Percentiles rank a stretch among this genome's conserved stretches.
Evolutionary conservation across 352 stramenopile species (phyloP).

Genomic region (Peronospora tabacina): DNA sequence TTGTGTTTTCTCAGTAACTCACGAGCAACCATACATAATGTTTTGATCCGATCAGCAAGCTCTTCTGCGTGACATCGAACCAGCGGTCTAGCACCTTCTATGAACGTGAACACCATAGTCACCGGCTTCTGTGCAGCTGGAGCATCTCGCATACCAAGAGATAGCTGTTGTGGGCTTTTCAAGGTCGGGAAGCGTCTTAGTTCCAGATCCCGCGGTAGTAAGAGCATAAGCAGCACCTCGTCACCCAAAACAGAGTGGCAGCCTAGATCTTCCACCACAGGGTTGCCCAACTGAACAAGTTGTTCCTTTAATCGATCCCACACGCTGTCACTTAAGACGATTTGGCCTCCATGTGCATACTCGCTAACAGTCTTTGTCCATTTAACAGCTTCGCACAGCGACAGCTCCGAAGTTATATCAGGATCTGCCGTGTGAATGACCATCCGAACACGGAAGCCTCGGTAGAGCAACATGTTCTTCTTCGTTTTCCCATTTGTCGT

Average conservation of each 20-base stretch:
- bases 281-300: conserved; percentile 80
- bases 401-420: conserved; percentile 46
- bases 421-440: conserved; percentile 71
- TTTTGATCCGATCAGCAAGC: conserved; percentile 80
- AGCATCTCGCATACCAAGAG: conserved; percentile 74
- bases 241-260: conserved; percentile 64
- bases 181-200: conserved; percentile 60
- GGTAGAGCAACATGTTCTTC: conserved; percentile 75
- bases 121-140: conserved; percentile 69
- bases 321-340: conserved; percentile 76
- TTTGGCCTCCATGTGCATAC: conserved; percentile 77
- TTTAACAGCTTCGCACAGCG: conserved; percentile 66
- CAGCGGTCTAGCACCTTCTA: conserved; percentile 73
- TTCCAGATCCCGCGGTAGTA: conserved; percentile 74
- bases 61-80: conserved; percentile 79
- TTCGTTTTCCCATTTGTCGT: conserved; percentile 48
- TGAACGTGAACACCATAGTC: conserved; percentile 88
- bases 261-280: conserved; percentile 80
- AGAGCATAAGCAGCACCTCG: conserved; percentile 72
- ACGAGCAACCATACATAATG: conserved; percentile 66
- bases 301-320: conserved; percentile 85
- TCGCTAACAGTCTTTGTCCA: conserved; percentile 82
- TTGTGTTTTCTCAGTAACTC: conserved; percentile 73
- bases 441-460: conserved; percentile 81
- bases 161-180: conserved; percentile 65